A percentile compares a stretch with the other conserved stretches of the same genome.
phyloP scores from a whole-genome alignment of 345 rosid genomes.

The Lumnitzera littorea region DNA sequence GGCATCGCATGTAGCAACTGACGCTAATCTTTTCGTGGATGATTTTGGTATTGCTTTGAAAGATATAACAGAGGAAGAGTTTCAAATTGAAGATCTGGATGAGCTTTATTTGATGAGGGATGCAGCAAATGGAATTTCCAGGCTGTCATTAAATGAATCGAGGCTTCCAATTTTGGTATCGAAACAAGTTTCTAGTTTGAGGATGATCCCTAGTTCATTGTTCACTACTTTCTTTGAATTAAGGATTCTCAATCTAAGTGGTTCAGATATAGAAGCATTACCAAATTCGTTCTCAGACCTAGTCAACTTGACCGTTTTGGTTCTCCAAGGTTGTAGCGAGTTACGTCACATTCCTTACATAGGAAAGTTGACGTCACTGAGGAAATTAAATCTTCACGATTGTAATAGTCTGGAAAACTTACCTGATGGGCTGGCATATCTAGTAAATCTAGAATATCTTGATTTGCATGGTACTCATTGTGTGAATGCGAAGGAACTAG shows the following conservation, averaged over 20 bases:
- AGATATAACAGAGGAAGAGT: background rate
- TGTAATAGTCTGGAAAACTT: constrained; percentile 1
- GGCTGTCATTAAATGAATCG: constrained; percentile 1
- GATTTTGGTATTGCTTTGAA: constrained; percentile 4
- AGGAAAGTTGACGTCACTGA: constrained; percentile 5
- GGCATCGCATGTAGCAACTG: constrained; percentile 13
- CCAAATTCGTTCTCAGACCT: constrained; percentile 18
- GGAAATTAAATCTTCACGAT: constrained; percentile 9
- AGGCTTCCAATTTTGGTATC: constrained; percentile 7
- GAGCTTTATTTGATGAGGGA: constrained; percentile 14
- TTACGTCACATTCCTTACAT: constrained; percentile 15
- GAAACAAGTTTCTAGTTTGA: background rate
- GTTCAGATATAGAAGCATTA: constrained; percentile 1
- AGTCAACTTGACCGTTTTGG: constrained; percentile 7
- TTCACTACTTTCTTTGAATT: constrained; percentile 1
- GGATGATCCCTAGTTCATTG: background rate
- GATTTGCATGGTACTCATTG: background rate
- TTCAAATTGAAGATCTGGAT: constrained; percentile 9
- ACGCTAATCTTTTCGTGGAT: constrained; percentile 5
- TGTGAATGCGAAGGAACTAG: constrained; percentile 9
- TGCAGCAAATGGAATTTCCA: background rate
- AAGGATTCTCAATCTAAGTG: constrained; percentile 2
- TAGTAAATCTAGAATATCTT: constrained; percentile 14
- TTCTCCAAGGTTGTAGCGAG: background rate
- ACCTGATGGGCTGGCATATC: constrained; percentile 12